Base-by-base conservation (phyloP, 768 basidiomycete genomes). In the Coprinopsis strossmayeri region DNA sequence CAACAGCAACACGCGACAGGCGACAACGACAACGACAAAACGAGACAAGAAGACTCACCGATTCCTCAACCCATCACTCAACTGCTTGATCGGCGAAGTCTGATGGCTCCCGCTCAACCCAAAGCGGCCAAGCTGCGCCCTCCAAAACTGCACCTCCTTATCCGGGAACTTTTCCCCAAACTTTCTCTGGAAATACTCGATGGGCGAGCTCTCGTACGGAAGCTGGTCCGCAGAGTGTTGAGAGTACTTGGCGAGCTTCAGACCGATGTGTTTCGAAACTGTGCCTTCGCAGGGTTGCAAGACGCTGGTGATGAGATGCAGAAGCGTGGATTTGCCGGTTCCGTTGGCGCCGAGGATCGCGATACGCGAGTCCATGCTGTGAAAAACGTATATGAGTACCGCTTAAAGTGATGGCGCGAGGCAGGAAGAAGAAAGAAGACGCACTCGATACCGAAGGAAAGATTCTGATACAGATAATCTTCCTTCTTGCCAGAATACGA, bases 221-320 rank as follows among this genome's bases (percentile, higher is more conserved):
- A 99, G 81, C 66, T 99, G 96, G 68, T 99, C 96, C 24, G 96
- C 94, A 46, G 87, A 91, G 73, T 99, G 96, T 71, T 99, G 96
- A 3, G 89, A 92, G 76, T 99, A 99, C 68, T 98, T 99, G 56
- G 93, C 90, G 50, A 99, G 81, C 68, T 99, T 99, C 58, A 99
- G 79, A 17, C 74, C 76, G 35, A 85, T 73, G 65, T 99, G 96
- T 60, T 91, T 91, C 43, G 87, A 88, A 57, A 99, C 64, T 32
- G 90, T 91, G 44, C 96, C 96, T 64, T 87, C 78, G 55, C 69
- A 69, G 1, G 95, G 92, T 49, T 87, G 84, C 32, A 94, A 76
- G 9, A 62, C 75, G 49, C 87, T 76, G 18, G 87, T 98, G 69
- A 99, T 89, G 45, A 96, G 78, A 71, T 94, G 43, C 28, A 55